phyloP scores from a whole-genome alignment of 192 early-diverging fungal species.

The Borealophlyctis nickersoniae region DNA sequence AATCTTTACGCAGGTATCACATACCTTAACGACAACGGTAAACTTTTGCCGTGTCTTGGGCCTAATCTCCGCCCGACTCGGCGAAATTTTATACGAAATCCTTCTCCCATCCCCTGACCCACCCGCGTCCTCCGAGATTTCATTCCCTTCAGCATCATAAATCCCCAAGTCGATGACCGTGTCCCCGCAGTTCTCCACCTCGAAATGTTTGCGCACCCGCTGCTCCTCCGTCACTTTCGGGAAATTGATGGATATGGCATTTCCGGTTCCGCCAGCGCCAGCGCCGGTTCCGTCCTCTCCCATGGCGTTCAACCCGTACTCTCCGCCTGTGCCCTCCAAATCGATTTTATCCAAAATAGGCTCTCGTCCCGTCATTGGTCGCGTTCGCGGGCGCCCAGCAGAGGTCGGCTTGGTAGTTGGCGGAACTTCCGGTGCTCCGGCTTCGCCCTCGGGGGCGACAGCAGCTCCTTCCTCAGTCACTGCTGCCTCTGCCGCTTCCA shows the following conservation, averaged over 20 bases:
- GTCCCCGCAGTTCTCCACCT: slow-evolving; percentile 54
- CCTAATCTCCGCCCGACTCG: slow-evolving; percentile 32
- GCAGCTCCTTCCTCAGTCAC: not conserved
- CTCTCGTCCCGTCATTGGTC: slow-evolving; percentile 27
- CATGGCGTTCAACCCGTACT: slow-evolving; percentile 31
- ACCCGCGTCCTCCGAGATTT: slow-evolving; percentile 19
- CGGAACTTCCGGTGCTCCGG: not conserved
- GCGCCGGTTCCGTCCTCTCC: slow-evolving; percentile 17
- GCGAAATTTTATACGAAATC: slow-evolving; percentile 34
- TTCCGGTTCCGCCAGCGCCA: slow-evolving; percentile 2
- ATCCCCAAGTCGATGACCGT: slow-evolving; percentile 46
- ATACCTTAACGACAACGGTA: slow-evolving; percentile 40
- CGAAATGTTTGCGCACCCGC: slow-evolving; percentile 47
- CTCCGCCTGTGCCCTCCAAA: slow-evolving; percentile 31
- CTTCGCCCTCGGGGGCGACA: not conserved
- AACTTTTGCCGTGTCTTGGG: slow-evolving; percentile 47
- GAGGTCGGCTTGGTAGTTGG: not conserved
- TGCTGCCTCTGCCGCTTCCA: not conserved
- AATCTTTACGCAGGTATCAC: not conserved
- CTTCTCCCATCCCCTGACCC: slow-evolving; percentile 19
- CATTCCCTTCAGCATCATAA: slow-evolving; percentile 22
- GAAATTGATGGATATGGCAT: slow-evolving; percentile 45
- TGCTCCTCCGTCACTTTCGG: slow-evolving; percentile 37
- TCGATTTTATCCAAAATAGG: slow-evolving; percentile 27
- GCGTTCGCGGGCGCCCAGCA: slow-evolving; percentile 15